These are phyloP conservation scores for Rutstroemia sp. DNA, from an alignment of 2,329 filamentous ascomycete genomes.

Conservation along the genomic window DNA sequence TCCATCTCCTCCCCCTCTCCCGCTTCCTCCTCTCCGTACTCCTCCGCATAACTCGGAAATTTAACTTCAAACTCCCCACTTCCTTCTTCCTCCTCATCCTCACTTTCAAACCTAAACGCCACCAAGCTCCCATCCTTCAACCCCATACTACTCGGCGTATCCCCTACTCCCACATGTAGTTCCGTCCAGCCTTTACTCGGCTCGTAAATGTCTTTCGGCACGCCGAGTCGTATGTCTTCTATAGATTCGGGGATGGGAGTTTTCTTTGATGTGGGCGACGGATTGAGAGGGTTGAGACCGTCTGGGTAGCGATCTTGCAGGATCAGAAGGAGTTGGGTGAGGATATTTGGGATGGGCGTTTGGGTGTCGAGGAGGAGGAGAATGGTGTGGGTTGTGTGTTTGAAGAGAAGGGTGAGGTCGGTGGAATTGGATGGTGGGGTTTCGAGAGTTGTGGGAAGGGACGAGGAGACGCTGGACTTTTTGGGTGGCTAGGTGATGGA, in stretches of 20 bases:
- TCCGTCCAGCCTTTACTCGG: conserved; percentile 41
- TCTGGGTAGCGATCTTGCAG: conserved; percentile 49
- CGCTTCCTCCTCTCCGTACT: not conserved
- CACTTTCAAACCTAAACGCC: conserved; percentile 32
- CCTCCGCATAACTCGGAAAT: conserved; percentile 8
- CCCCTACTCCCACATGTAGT: conserved; percentile 31
- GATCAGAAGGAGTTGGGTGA: conserved; percentile 18
- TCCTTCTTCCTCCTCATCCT: conserved; percentile 14
- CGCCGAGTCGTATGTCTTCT: conserved; percentile 38
- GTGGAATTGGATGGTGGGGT: conserved; percentile 19
- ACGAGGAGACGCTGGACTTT: not conserved
- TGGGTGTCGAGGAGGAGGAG: not conserved
- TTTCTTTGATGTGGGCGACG: conserved; percentile 25
- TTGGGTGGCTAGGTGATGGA: not conserved
- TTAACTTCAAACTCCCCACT: conserved; percentile 19
- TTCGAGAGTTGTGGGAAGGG: not conserved
- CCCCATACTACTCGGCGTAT: conserved; percentile 27
- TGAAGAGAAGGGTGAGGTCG: conserved; percentile 62
- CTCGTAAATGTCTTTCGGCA: conserved; percentile 40
- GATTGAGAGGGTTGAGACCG: conserved; percentile 35
- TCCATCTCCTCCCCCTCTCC: not conserved
- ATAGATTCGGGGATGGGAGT: conserved; percentile 27
- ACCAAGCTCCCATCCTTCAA: conserved; percentile 33
- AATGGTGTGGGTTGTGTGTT: conserved; percentile 47
- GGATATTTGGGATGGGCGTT: not conserved